These are phyloP conservation scores for Stephanodiscus triporus DNA, from an alignment of 108 stramenopile genomes.

Conservation along the genomic window DNA sequence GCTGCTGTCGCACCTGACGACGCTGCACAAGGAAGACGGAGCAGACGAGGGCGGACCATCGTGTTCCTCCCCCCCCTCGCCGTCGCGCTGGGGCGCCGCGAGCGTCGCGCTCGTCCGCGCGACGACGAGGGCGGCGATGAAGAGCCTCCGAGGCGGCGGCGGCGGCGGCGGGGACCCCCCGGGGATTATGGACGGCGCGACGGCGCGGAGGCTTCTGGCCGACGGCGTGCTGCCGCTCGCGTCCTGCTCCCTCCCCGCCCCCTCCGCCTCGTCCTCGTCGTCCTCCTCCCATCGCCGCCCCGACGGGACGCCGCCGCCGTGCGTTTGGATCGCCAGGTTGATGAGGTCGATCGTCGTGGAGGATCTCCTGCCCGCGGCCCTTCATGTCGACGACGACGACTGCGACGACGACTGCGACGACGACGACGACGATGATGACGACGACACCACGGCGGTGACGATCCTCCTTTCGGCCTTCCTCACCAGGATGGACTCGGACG, in stretches of 20 bases:
- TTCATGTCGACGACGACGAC: not conserved
- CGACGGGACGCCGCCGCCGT: not conserved
- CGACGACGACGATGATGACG: not conserved
- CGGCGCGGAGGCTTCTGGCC: not conserved
- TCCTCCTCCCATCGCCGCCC: not conserved
- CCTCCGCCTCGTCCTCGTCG: not conserved
- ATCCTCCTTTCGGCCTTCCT: not conserved
- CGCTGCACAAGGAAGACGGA: too few relatives aligned
- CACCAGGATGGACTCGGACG: slow-evolving; percentile 4
- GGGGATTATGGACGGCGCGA: not conserved
- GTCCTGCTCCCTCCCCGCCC: not conserved
- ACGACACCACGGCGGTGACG: not conserved
- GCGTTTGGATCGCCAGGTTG: slow-evolving; percentile 1
- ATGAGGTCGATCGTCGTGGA: not conserved
- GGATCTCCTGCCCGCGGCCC: not conserved
- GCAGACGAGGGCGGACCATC: not conserved
- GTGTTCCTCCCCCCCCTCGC: not conserved
- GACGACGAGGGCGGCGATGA: not conserved
- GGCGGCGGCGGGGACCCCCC: not conserved
- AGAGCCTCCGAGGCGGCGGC: not conserved
- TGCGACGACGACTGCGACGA: not conserved
- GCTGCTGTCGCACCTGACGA: too few relatives aligned
- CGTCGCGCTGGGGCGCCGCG: not conserved
- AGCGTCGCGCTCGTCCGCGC: not conserved
- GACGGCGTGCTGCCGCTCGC: slow-evolving; percentile 3